Evolutionary conservation across 2,329 filamentous ascomycete genomes (phyloP), one percentile per base, ranked within the genome.

Genomic region (Microcyclosporella mali): DNA sequence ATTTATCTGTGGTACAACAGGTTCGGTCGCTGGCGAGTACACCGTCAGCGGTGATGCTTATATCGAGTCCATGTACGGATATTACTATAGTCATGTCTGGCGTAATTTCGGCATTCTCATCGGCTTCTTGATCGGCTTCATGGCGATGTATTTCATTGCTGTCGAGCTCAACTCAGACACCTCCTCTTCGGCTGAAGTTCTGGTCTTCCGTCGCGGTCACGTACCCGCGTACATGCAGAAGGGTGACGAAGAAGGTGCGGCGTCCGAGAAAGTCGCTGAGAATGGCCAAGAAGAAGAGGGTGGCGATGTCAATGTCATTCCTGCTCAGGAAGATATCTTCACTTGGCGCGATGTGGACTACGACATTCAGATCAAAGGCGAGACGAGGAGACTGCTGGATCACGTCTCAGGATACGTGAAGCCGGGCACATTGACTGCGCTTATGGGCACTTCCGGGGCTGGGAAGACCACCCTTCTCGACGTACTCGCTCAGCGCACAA

Each of bases 41-140:
- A 64, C 61, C 6, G 65, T 71, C 12, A 61, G 44, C 27, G 69
- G 69, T 14, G 67, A 70, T 32, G 56, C 54, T 4, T 70, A 52
- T 43, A 60, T 62, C 27, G 40, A 38, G 7, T 44, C 39, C 3
- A 45, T 46, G 10, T 71, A 70, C 51, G 54, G 52, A 11, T 70
- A 68, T 53, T 64, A 60, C 18, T 67, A 66, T 49, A 62, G 59
- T 3, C 66, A 70, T 36, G 62, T 66, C 15, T 64, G 61, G 61
- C 57, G 82, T 8, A 86, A 87, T 56, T 73, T 85, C 45, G 83
- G 82, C 1, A 84, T 88, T 42, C 60, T 86, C 2, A 31, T 81
- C 12, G 82, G 62, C 0, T 85, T 86, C 61, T 63, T 82, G 39
- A 52, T 84, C 21, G 77, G 73, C 41, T 85, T 86, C 66, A 75